Evolutionary conservation across 2,329 filamentous ascomycete genomes (phyloP).

Genomic region (Fusarium nurragi): DNA sequence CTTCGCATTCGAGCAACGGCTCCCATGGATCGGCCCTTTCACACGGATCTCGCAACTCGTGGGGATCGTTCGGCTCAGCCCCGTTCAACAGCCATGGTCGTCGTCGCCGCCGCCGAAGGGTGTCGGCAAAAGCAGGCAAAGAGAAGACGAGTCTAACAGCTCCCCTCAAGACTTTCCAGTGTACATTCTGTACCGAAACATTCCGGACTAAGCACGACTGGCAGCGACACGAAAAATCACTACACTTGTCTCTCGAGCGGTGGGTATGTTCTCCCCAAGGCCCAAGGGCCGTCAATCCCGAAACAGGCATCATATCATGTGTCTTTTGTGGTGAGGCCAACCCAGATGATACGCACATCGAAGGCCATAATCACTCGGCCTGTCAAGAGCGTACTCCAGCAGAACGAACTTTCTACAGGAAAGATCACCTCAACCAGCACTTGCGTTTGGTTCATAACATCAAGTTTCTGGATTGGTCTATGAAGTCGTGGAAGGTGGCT

Average conservation of each 20-base stretch:
- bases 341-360: slow-evolving; percentile 65
- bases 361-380: slow-evolving; percentile 67
- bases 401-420: slow-evolving; percentile 73
- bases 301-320: slow-evolving; percentile 66
- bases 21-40: slow-evolving; percentile 69
- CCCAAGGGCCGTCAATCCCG: slow-evolving; percentile 63
- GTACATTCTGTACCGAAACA: slow-evolving; percentile 74
- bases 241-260: slow-evolving; percentile 70
- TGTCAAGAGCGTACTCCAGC: slow-evolving; percentile 72
- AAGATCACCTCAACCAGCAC: slow-evolving; percentile 74
- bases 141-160: slow-evolving; percentile 51
- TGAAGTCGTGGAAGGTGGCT: slow-evolving; percentile 69
- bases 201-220: slow-evolving; percentile 76
- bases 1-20: slow-evolving; percentile 67
- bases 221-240: slow-evolving; percentile 75
- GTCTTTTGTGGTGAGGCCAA: slow-evolving; percentile 68
- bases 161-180: slow-evolving; percentile 69
- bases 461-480: slow-evolving; percentile 72
- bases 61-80: slow-evolving; percentile 60
- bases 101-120: slow-evolving; percentile 60
- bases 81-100: slow-evolving; percentile 56
- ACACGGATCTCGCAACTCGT: slow-evolving; percentile 66
- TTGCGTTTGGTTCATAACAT: slow-evolving; percentile 69
- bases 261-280: slow-evolving; percentile 73
- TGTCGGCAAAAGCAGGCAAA: slow-evolving; percentile 50